A percentile compares a stretch with the other conserved stretches of the same genome.
Conservation (phyloP, 1,284 basidiomycete genomes). For the Sutorius eximius region DNA sequence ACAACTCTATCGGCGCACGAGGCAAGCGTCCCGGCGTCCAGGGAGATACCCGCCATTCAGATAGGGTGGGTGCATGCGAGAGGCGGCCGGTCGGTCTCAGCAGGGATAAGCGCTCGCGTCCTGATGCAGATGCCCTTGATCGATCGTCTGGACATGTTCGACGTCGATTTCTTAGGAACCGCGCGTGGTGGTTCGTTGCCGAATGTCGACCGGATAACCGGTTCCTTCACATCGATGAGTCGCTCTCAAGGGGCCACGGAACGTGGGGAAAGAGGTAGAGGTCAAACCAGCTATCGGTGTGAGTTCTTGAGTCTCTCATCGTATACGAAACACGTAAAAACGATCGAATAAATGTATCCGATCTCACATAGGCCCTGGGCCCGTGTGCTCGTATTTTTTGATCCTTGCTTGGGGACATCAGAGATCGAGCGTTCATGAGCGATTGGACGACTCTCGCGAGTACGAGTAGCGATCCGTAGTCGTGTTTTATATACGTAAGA, state of each 20-base stretch:
- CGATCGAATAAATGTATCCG: neutral
- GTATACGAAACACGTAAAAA: neutral
- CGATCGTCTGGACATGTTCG: neutral
- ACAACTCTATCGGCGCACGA: constrained; percentile 25
- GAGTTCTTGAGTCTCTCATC: neutral
- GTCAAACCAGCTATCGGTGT: constrained; percentile 6
- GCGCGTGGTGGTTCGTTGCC: neutral
- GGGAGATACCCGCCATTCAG: constrained; percentile 2
- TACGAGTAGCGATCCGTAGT: neutral
- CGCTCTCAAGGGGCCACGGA: constrained; percentile 9
- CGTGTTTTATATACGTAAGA: constrained; percentile 4
- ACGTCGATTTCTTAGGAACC: neutral
- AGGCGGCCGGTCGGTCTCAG: neutral
- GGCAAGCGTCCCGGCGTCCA: constrained; percentile 3
- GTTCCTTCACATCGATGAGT: constrained; percentile 3
- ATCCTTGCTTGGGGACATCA: neutral
- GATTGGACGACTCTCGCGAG: neutral
- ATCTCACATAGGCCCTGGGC: neutral
- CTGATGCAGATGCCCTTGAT: too few relatives aligned
- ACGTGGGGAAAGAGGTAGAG: constrained; percentile 21
- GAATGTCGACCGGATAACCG: constrained; percentile 4
- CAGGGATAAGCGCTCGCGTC: neutral
- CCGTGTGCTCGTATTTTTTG: neutral
- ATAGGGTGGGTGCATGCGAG: neutral
- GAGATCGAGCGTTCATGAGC: neutral